Base-by-base conservation (phyloP, 768 basidiomycete genomes). In the Pleurotus citrinopileatus region DNA sequence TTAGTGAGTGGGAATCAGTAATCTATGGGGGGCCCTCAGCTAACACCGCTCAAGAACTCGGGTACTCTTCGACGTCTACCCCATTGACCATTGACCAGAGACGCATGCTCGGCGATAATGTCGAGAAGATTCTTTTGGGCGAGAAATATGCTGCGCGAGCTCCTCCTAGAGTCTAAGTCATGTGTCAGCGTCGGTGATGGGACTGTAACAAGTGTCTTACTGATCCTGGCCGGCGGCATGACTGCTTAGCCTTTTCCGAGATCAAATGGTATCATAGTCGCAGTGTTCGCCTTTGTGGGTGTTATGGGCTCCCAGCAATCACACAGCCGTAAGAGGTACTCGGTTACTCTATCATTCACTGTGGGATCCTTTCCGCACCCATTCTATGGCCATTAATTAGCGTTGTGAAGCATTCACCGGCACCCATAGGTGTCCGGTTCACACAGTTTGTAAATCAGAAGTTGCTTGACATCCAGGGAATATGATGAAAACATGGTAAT, bases 131-230 rank as follows among this genome's bases (percentile, higher is more conserved):
- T 28, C 73, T 90, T 37, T 70, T 65, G 45, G 65, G 71, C 2
- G 88, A 91, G 68, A 82, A 83, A 60, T 83, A 85, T 55, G 89
- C 89, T 27, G 89, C 84, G 0, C 74, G 74, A 32, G 86, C 87
- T 2, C 86, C 87, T 40, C 67, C 72, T 0, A 59, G 67, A 47
- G 64, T 64, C 9, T 60, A 42, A 55, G 25, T 12, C 22, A 19
- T 12, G 42, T 13, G 13, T 26, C 8, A 22, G 10, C 25, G 23
- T 25, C n/a, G 15, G 22, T 27, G 12, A 6, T 15, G 15, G 22
- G 15, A 27, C 15, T 45, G 12, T 45, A n/a, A n/a, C n/a, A n/a
- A n/a, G n/a, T n/a, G n/a, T n/a, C n/a, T n/a, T n/a, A n/a, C n/a
- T n/a, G n/a, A n/a, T n/a, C n/a, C n/a, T n/a, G n/a, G n/a, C n/a